Evolutionary conservation across 2,329 filamentous ascomycete genomes (phyloP).

Genomic region (Colletotrichum paranaense): DNA sequence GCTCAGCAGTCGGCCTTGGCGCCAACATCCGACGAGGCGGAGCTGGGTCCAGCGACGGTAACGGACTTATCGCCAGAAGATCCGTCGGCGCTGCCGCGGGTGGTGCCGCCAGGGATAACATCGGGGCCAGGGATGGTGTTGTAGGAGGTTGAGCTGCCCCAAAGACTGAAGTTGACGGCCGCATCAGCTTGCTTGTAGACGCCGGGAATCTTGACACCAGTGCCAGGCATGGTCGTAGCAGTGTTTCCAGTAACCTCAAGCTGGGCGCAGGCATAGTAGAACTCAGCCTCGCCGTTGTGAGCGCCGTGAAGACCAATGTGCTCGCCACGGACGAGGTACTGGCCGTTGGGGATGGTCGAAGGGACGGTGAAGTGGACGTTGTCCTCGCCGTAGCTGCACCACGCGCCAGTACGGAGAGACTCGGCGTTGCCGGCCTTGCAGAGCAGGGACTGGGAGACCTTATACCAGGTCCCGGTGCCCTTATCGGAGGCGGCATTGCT

Average conservation of each 20-base stretch:
- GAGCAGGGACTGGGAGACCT: conserved; percentile 39
- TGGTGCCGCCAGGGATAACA: conserved; percentile 31
- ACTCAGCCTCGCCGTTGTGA: conserved; percentile 44
- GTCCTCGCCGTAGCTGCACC: conserved; percentile 38
- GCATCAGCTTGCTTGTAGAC: conserved; percentile 39
- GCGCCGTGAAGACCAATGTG: conserved; percentile 59
- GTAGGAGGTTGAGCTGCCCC: conserved; percentile 14
- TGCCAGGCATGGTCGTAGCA: conserved; percentile 25
- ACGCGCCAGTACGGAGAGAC: conserved; percentile 21
- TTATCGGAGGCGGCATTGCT: conserved; percentile 35
- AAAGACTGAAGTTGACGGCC: conserved; percentile 26
- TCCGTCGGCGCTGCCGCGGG: conserved; percentile 29
- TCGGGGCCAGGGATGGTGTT: conserved; percentile 3
- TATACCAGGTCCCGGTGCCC: conserved; percentile 41
- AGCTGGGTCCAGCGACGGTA: neutral
- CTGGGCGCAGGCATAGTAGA: conserved; percentile 59
- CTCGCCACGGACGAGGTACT: conserved; percentile 58
- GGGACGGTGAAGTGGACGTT: conserved; percentile 49
- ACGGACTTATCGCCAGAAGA: conserved; percentile 18
- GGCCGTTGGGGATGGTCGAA: conserved; percentile 49
- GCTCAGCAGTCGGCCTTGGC: neutral
- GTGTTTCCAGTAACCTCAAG: conserved; percentile 47
- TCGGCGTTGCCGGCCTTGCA: conserved; percentile 31
- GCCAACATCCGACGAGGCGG: neutral
- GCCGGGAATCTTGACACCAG: conserved; percentile 52